phyloP scores from a whole-genome alignment of 75 land plant genomes.

The Ceratopteris richardii region DNA sequence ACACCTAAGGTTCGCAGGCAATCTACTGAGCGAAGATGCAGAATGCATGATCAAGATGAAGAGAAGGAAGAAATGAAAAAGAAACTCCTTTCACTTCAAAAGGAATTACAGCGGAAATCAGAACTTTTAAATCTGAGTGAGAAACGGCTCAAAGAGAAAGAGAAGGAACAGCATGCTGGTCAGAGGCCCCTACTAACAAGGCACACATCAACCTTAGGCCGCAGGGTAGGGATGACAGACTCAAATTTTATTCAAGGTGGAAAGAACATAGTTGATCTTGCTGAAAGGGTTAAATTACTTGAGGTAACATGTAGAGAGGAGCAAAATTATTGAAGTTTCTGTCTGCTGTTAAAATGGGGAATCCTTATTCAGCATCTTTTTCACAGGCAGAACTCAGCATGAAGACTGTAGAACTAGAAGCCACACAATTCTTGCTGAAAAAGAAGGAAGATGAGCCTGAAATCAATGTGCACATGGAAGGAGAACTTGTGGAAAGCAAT shows the following conservation, averaged over 20 bases:
- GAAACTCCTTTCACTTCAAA: conserved; percentile 32
- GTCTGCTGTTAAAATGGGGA: too few relatives aligned
- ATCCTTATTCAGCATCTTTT: too few relatives aligned
- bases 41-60: conserved; percentile 23
- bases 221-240: conserved; percentile 10
- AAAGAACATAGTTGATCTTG: conserved; percentile 36
- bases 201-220: conserved; percentile 16
- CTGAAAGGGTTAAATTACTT: conserved; percentile 42
- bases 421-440: neutral
- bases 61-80: conserved; percentile 50
- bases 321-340: too few relatives aligned
- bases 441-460: neutral
- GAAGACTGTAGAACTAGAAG: conserved; percentile 6
- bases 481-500: too few relatives aligned
- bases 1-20: conserved; percentile 17
- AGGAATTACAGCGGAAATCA: conserved; percentile 42
- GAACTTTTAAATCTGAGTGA: conserved; percentile 28
- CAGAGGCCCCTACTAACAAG: conserved; percentile 15
- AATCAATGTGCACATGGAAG: too few relatives aligned
- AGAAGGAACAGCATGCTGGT: conserved; percentile 7
- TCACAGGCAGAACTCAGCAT: neutral
- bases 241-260: conserved; percentile 6
- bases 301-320: too few relatives aligned
- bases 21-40: conserved; percentile 25
- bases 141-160: conserved; percentile 33